A percentile compares a stretch with the other conserved stretches of the same genome.
phyloP scores from a whole-genome alignment of 345 rosid genomes.

The Ceriops tagal region DNA sequence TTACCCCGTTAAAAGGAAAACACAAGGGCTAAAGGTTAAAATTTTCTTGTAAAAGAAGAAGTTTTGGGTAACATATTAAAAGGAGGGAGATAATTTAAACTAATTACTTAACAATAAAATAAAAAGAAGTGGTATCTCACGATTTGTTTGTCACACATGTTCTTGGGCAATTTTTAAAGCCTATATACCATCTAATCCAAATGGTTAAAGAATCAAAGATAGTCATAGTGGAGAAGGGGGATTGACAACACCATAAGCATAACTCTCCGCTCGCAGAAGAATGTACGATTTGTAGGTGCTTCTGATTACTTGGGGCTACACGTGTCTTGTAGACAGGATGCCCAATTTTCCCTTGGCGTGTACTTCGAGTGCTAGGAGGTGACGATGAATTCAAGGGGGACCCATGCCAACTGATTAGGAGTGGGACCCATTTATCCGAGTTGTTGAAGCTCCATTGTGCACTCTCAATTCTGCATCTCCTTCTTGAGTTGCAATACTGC shows the following conservation, averaged over 20 bases:
- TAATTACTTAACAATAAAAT: too few relatives aligned
- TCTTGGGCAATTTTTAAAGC: not conserved
- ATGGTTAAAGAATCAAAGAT: not conserved
- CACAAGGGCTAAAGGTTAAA: not conserved
- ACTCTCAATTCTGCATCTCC: too few relatives aligned
- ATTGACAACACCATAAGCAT: not conserved
- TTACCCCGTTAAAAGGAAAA: not conserved
- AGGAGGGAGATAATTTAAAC: not conserved
- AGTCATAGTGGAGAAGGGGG: conserved; percentile 23
- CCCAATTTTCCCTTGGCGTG: conserved; percentile 44
- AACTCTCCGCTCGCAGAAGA: too few relatives aligned
- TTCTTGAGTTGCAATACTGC: too few relatives aligned
- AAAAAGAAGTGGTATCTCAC: conserved; percentile 48
- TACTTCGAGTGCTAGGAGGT: conserved; percentile 36
- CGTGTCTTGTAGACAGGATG: conserved; percentile 15
- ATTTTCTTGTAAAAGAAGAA: conserved; percentile 10
- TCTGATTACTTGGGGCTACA: conserved; percentile 11
- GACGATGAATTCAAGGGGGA: not conserved
- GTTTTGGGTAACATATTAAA: not conserved
- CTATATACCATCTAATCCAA: not conserved
- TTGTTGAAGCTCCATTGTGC: not conserved
- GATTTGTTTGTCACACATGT: conserved; percentile 11
- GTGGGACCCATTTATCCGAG: not conserved
- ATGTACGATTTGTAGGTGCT: not conserved
- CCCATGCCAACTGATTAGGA: not conserved